Base-by-base conservation (phyloP, 345 rosid species). In the Salix caprea region DNA sequence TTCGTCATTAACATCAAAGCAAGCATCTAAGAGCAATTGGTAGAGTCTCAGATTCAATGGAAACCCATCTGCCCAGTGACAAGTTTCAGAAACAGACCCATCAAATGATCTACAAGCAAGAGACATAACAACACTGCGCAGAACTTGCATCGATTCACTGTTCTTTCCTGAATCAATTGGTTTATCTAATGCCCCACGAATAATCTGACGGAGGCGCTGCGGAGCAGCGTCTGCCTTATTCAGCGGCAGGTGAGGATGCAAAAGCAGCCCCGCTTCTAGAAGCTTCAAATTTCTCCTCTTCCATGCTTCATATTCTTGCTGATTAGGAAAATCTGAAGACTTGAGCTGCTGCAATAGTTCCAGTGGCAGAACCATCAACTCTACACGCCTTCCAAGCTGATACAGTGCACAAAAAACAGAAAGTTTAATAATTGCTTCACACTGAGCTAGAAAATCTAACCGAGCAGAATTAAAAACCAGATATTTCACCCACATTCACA, bases 1-100 rank as follows among this genome's bases (percentile, higher is more conserved):
- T 54, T 88, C 91, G 60, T 91, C 97, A 67, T 77, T 87, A 50
- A 90, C 79, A 80, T 96, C 97, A 78, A 96, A 96, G 52, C 96
- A 90, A 1, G 99, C 90, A 83, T 93, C 92, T 72, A 93, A 82
- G 74, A 96, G 93, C 85, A 89, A 81, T 80, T 92, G 92, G 75
- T 96, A 96, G 11, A 93, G 91, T 81, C 91, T 85, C 70, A 96
- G 91, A 82, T 96, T 96, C 40, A 96, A 82, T 0, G 98, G 98
- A 77, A 86, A 87, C 10, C 98, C 99, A 84, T 96, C 99, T 46
- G 99, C 99, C 99, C 99, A 96, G 58, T 96, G 99, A 74, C 94
- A 89, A 19, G 88, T 83, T 23, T 91, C 98, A 39, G 89, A 76
- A 71, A 82, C 69, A 76, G 97, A 88, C 46, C 97, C 98, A 77